Conservation (phyloP, 75 land plant species). For the Gnetum montanum region DNA sequence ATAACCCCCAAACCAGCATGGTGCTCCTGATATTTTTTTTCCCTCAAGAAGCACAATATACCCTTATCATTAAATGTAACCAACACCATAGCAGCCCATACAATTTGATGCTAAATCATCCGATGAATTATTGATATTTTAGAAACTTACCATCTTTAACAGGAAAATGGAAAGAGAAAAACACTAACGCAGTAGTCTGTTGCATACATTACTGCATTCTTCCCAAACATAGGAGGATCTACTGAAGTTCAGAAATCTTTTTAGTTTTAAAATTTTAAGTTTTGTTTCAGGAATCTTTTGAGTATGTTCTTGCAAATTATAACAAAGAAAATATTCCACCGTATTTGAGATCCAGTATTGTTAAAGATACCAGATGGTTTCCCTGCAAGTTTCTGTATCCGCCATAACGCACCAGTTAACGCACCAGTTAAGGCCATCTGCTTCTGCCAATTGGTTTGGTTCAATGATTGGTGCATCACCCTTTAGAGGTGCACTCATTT, state of each 20-base stretch:
- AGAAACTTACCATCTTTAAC: background rate
- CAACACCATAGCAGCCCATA: too few relatives aligned
- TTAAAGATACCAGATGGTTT: conserved; percentile 34
- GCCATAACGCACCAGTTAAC: conserved; percentile 26
- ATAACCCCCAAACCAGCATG: too few relatives aligned
- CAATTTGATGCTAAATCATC: too few relatives aligned
- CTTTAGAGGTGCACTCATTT: conserved; percentile 30
- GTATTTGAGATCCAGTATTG: conserved; percentile 27
- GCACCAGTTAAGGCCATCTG: conserved; percentile 29
- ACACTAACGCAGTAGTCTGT: conserved; percentile 38
- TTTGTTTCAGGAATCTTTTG: too few relatives aligned
- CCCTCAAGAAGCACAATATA: background rate
- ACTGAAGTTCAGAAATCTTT: too few relatives aligned
- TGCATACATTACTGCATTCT: conserved; percentile 40
- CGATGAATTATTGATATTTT: background rate
- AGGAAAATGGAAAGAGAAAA: background rate
- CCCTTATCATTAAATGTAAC: background rate
- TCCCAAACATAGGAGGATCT: too few relatives aligned
- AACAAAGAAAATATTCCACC: too few relatives aligned
- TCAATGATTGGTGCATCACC: conserved; percentile 18
- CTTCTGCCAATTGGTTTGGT: conserved; percentile 21
- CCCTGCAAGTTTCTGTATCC: conserved; percentile 25
- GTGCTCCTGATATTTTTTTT: too few relatives aligned
- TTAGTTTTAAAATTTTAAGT: too few relatives aligned
- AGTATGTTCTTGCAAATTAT: too few relatives aligned